phyloP scores from a whole-genome alignment of 2,329 filamentous ascomycete genomes.

The Colletotrichum theobromicola region DNA sequence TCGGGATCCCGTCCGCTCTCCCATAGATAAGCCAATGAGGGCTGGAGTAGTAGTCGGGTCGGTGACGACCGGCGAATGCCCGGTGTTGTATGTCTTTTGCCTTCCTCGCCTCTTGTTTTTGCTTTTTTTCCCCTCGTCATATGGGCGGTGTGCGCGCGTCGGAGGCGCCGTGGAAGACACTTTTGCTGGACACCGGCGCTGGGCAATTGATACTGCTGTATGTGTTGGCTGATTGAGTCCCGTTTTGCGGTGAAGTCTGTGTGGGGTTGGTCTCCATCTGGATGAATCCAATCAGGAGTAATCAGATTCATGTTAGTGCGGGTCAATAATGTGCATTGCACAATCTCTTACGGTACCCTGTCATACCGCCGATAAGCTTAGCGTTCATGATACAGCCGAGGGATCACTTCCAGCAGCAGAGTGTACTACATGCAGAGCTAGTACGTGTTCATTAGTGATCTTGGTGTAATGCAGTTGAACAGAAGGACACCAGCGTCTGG shows the following conservation, averaged over 20 bases:
- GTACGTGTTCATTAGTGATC: background rate
- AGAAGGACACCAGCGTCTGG: too few species aligned
- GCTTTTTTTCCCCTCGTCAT: background rate
- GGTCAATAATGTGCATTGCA: background rate
- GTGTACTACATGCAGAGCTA: background rate
- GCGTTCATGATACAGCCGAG: background rate
- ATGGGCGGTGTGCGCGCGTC: background rate
- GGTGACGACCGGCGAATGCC: too few species aligned
- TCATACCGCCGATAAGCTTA: background rate
- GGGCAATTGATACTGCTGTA: background rate
- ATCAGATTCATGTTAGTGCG: background rate
- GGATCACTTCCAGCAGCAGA: background rate
- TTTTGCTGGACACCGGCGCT: background rate
- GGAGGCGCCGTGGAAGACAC: background rate
- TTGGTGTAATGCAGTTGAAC: background rate
- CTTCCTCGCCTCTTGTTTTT: background rate
- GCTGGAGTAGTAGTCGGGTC: too few species aligned
- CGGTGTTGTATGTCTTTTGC: background rate
- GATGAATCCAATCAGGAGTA: background rate
- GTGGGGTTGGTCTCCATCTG: background rate
- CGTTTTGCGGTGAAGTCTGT: background rate
- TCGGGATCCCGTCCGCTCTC: too few species aligned
- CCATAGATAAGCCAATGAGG: too few species aligned
- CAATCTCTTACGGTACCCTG: background rate
- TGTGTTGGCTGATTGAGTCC: background rate